Base-by-base conservation (phyloP, 2,329 filamentous ascomycete species). In the Penicillium glabrum region DNA sequence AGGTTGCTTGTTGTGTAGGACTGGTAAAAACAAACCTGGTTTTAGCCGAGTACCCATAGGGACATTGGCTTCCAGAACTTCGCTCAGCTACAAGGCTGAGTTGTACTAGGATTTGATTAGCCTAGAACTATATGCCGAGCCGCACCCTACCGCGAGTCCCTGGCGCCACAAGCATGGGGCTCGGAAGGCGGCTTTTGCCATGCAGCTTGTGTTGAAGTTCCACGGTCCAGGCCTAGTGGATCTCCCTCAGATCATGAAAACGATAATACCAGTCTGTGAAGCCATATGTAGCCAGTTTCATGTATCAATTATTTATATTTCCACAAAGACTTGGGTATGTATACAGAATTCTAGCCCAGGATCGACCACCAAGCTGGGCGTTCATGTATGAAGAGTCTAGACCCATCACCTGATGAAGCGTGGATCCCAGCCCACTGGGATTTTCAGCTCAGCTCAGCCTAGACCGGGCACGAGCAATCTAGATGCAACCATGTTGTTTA, bases 111-210 rank as follows among this genome's bases (percentile, higher is more conserved):
- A 41, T 13, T 41, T 33, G 31, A 33, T 33, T 41, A 41, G 19
- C 39, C 39, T 19, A 21, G 31, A 27, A 31, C 14, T 27, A 50
- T 54, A 43, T 56, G 33, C 57, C 51, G 55, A 60, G 49, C 53
- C 57, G 51, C 57, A 55, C n/a, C 9, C 19, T 50, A 43, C 48
- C 39, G 19, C 19, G 6, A 41, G 19, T 41, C 19, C 50, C 45
- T 53, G 44, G 50, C 58, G 58, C 56, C 56, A 61, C 54, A 33
- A 46, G 49, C 45, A 57, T 58, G 50, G 59, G 46, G 35, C 24
- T 37, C 43, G 48, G 53, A 37, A 31, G 41, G 21, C 55, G 39
- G 61, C 48, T 53, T 57, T 57, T 44, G 51, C 54, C 55, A 57
- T 65, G 60, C 61, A 61, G 60, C 56, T 56, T 23, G 54, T 46